Evolutionary conservation across 2,329 filamentous ascomycete genomes (phyloP), one percentile per base, ranked within the genome.

Genomic region (Albifimbria verrucaria): DNA sequence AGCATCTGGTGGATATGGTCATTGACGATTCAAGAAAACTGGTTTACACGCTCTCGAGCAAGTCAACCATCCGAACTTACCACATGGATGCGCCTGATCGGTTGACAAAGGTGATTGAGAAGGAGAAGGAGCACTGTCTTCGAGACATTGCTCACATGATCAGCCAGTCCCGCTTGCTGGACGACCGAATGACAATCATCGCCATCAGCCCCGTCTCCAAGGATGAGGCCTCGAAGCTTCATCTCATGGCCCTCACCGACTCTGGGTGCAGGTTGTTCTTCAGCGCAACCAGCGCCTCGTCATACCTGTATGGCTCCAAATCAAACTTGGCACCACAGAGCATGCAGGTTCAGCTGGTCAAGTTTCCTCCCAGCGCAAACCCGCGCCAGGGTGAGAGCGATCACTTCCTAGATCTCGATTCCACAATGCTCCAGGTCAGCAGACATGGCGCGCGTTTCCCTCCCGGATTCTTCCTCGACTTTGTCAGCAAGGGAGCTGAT

Each of bases 281-380:
- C 51, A 97, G 92, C 65, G 91, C 93, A 5, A 96, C 92, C 0
- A 88, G 88, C 58, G 88, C 90, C 18, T 83, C 85, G 2, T 88
- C 79, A 0, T 86, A 87, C 73, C 81, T 79, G 68, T 77, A 83
- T 25, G 80, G 79, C 15, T 81, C 81, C 21, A 78, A 82, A 20
- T 79, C 82, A 7, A 86, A 79, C 54, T 69, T 78, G 53, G 86
- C 89, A 1, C 92, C 94, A 1, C 92, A 90, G 62, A 97, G 91
- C 71, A 97, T 99, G 91, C 92, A 97, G 70, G 86, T 97, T n/a
- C 89, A 95, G 61, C 94, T 96, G 65, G 90, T 99, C 70, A 95
- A 94, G 66, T 96, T 96, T 54, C 94, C 95, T 1, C 94, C 94
- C 52, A 70, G 66, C 56, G 56, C 64, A 20, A 59, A 49, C 20